Base-by-base conservation (phyloP, 139 green algal genomes). In the Pleodorina starrii region DNA sequence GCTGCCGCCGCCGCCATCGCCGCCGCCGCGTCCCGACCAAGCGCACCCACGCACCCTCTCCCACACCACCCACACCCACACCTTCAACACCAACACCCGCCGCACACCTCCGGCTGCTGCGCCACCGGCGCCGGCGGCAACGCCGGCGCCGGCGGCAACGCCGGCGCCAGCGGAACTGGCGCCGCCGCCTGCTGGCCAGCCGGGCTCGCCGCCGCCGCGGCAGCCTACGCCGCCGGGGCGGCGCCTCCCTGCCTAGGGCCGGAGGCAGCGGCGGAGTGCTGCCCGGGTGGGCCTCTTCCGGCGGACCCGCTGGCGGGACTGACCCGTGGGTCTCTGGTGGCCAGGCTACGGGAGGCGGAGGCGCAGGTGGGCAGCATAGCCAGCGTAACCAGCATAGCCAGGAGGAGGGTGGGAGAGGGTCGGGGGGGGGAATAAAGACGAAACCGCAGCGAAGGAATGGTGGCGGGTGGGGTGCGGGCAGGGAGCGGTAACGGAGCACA, bases 331-430 rank as follows among this genome's bases (percentile, higher is more conserved):
- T 59, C 81, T 4, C 59, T 87, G 60, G 42, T 46, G 60, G 60
- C 81, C 7, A n/a, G 60, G 42, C n/a, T 87, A 12, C 27, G 43
- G 29, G 60, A 87, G 40, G 63, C 63, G 17, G 81, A 87, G 23
- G 42, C 42, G 43, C 60, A 87, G 81, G 81, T 78, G 40, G 79
- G 79, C 35, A 43, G n/a, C n/a, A n/a, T n/a, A n/a, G n/a, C n/a
- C n/a, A n/a, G n/a, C n/a, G n/a, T n/a, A n/a, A n/a, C n/a, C n/a
- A n/a, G n/a, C n/a, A n/a, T n/a, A n/a, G n/a, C n/a, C n/a, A n/a
- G n/a, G n/a, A n/a, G n/a, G n/a, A n/a, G n/a, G n/a, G n/a, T n/a
- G n/a, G n/a, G n/a, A n/a, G n/a, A n/a, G n/a, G n/a, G n/a, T n/a
- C n/a, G n/a, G n/a, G n/a, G n/a, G n/a, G n/a, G n/a, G n/a, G n/a